Base-by-base conservation (phyloP, 805 yeast species). In the Pichia thaimueangensis region DNA sequence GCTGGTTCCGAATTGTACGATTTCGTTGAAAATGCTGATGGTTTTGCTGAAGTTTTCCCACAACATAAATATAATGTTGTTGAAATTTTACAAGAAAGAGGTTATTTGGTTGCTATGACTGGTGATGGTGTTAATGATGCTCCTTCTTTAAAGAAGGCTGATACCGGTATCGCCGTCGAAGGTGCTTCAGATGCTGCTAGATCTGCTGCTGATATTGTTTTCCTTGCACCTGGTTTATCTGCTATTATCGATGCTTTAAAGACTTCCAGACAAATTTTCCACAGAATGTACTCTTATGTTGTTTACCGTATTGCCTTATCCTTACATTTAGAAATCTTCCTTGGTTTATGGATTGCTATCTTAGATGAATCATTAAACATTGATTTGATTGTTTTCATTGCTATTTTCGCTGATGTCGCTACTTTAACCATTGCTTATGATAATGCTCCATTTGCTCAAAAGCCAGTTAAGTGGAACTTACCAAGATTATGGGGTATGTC, bases 81-180 rank as follows among this genome's bases (percentile, higher is more conserved):
- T 69, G 95, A 86, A 73, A 85, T 86, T 67, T 78, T 86, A 69
- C 95, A 86, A 77, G 77, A 82, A 67, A 81, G 95, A 77, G 95
- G 95, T 71, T 86, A 83, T 81, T 78, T 86, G 71, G 94, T 86
- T 71, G 95, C 95, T 69, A 86, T 86, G 95, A 86, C 95, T 76
- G 95, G 95, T 83, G 95, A 86, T 67, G 95, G 95, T 84, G 95
- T 86, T 67, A 86, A 86, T 77, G 95, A 86, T 74, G 95, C 95
- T 61, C 95, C 95, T 61, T 86, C 95, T 51, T 78, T 86, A 73
- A 86, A 86, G 85, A 86, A 86, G 76, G 93, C 91, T 58, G 86
- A 80, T 63, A 78, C 85, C 58, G 96, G 95, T 82, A 87, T 87
- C 74, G 96, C 95, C 61, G 95, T 86, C 68, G 95, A 86, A 77